Percentiles rank a stretch among this genome's conserved stretches.
Conservation (phyloP, 306 rosid species). For the Astragalus membranaceus region DNA sequence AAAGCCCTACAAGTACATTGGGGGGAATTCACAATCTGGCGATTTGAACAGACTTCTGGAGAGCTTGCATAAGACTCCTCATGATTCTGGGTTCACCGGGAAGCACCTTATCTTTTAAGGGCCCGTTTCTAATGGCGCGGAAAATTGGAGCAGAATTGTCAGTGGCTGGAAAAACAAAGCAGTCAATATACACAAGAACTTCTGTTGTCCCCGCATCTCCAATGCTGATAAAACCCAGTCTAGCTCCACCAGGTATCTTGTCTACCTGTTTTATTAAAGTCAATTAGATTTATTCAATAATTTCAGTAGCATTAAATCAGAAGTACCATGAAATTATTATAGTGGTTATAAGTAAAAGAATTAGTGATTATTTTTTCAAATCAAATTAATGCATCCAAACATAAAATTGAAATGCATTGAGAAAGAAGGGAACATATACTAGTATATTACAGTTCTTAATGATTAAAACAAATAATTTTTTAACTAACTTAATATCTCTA, state of each 20-base stretch:
- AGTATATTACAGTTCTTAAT: too few species aligned
- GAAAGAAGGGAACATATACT: background rate
- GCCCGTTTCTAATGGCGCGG: slow-evolving; percentile 80
- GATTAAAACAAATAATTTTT: too few species aligned
- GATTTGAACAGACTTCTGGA: slow-evolving; percentile 72
- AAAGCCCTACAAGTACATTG: background rate
- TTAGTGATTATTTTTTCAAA: too few species aligned
- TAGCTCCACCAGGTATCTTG: slow-evolving; percentile 77
- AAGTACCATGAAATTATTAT: too few species aligned
- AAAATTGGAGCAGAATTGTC: slow-evolving; percentile 59
- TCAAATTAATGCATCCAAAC: too few species aligned
- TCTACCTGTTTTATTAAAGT: slow-evolving; percentile 54
- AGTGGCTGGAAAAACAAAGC: slow-evolving; percentile 61
- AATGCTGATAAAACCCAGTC: slow-evolving; percentile 72
- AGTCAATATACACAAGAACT: slow-evolving; percentile 80
- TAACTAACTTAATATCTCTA: too few species aligned
- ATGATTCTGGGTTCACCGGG: slow-evolving; percentile 94
- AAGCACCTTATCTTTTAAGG: slow-evolving; percentile 50
- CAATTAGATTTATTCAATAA: background rate
- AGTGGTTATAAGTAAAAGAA: too few species aligned
- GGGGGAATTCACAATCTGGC: slow-evolving; percentile 40
- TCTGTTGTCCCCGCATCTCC: slow-evolving; percentile 77
- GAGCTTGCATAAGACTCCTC: slow-evolving; percentile 82
- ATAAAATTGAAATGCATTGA: background rate
- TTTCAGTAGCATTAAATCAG: background rate